Evolutionary conservation across 202 grass and related monocot genomes (phyloP), one percentile per base, ranked within the genome.

Genomic region (Hordeum pubiflorum): DNA sequence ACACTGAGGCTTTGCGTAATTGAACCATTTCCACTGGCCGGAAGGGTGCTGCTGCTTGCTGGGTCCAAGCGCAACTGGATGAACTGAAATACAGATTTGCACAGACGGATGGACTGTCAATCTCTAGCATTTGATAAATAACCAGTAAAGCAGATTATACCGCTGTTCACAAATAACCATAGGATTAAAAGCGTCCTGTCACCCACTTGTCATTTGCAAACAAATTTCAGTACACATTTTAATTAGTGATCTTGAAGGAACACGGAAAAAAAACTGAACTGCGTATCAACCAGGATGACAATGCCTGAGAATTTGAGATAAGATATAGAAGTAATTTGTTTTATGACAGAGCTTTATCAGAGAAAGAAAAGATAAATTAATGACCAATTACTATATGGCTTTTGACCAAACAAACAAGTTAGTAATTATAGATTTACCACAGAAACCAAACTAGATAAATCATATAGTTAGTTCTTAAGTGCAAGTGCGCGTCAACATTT

Each of bases 51-150:
- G 83, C 91, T 83, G 75, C 91, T 99, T 52, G 97, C 97, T 82
- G 92, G 93, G 66, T 99, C 87, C 66, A 99, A 75, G 67, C 85
- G 81, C 76, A 99, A 77, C 63, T 96, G 92, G 79, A 99, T 84
- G 75, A 99, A 99, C 97, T 99, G 89, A 39, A 78, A 62, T 65
- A 57, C 20, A 89, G 7, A 75, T 81, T 76, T 69, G 27, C 32
- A 80, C 36, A 86, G 57, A 63, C 26, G 48, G 76, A 69, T 74
- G 67, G 58, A 64, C 44, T 64, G 50, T 44, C 9, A 3, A 66
- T 29, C 29, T 23, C 44, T 17, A 62, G 14, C 37, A 83, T 68
- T 31, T 67, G 74, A 52, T 29, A 74, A 37, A 20, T 75, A 76
- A 54, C 58, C n/a, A 56, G 11, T 21, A 38, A 21, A 68, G 48